Percentiles rank a stretch among this genome's conserved stretches.
These are phyloP conservation scores for Taiozyma onychis DNA, from an alignment of 1,139 yeast genomes.

Conservation along the genomic window DNA sequence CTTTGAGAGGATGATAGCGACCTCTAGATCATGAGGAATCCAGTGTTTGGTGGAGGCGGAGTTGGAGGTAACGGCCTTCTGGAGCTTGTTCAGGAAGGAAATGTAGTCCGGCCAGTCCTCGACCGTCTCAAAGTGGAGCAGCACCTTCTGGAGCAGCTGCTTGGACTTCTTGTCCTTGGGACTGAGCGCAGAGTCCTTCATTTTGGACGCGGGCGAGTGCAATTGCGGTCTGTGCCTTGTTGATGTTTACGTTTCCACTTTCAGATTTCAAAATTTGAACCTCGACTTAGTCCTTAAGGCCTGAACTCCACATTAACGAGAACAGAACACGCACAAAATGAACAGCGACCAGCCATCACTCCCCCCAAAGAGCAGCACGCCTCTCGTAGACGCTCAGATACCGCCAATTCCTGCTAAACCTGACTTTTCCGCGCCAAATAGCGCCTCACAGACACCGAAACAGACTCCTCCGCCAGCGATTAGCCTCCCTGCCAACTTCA, in stretches of 20 bases:
- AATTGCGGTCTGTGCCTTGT: not conserved
- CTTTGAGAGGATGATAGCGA: conserved; percentile 44
- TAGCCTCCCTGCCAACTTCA: conserved; percentile 20
- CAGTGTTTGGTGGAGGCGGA: conserved; percentile 33
- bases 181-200: conserved; percentile 19
- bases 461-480: conserved; percentile 4
- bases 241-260: not conserved
- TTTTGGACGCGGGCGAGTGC: too few relatives aligned
- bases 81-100: conserved; percentile 73
- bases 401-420: conserved; percentile 12
- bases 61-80: conserved; percentile 54
- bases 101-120: conserved; percentile 99
- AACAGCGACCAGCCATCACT: conserved; percentile 11
- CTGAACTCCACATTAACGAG: not conserved
- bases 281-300: not conserved
- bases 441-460: not conserved
- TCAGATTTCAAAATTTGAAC: not conserved
- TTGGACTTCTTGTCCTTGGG: conserved; percentile 66
- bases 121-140: conserved; percentile 74
- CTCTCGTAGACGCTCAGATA: not conserved
- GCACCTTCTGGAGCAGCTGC: conserved; percentile 64
- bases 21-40: conserved; percentile 50
- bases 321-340: not conserved
- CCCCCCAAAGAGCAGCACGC: conserved; percentile 12
- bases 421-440: not conserved